Evolutionary conservation across 2,329 filamentous ascomycete species (phyloP).

Genomic region (Pseudogymnoascus sp.): DNA sequence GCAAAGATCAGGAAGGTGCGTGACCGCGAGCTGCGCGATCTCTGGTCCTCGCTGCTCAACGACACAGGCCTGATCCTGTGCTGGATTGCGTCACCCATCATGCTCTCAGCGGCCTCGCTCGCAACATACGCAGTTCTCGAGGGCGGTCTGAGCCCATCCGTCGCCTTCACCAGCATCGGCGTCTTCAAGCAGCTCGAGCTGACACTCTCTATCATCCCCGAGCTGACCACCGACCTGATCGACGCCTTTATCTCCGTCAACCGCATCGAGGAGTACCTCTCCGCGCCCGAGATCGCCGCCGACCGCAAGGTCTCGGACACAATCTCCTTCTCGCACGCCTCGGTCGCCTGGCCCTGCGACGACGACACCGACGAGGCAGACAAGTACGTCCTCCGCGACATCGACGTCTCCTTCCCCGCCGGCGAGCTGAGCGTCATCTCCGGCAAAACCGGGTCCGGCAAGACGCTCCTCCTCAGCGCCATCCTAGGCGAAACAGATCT

Average conservation of each 20-base stretch:
- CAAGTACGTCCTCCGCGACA: constrained; percentile 55
- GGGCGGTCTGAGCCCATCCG: constrained; percentile 56
- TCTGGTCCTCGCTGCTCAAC: constrained; percentile 57
- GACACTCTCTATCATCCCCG: constrained; percentile 61
- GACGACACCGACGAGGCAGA: constrained; percentile 48
- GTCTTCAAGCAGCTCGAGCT: constrained; percentile 68
- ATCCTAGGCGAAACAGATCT: constrained; percentile 70
- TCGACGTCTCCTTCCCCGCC: constrained; percentile 58
- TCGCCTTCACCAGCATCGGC: constrained; percentile 71
- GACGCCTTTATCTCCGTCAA: constrained; percentile 66
- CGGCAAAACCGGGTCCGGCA: constrained; percentile 69
- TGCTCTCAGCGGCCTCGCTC: constrained; percentile 63
- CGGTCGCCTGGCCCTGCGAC: constrained; percentile 67
- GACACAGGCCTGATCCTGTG: constrained; percentile 57
- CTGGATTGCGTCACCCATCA: constrained; percentile 66
- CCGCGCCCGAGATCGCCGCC: constrained; percentile 52
- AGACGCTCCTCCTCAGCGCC: constrained; percentile 64
- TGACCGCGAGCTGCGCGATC: constrained; percentile 55
- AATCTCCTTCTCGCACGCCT: constrained; percentile 58
- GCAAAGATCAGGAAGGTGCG: constrained; percentile 56
- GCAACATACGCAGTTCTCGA: constrained; percentile 58
- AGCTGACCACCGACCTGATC: constrained; percentile 60
- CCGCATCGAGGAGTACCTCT: constrained; percentile 64
- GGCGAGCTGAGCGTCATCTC: constrained; percentile 66
- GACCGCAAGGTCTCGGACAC: constrained; percentile 46